Conservation (phyloP, 2,329 filamentous ascomycete species). For the Dothistroma pini region DNA sequence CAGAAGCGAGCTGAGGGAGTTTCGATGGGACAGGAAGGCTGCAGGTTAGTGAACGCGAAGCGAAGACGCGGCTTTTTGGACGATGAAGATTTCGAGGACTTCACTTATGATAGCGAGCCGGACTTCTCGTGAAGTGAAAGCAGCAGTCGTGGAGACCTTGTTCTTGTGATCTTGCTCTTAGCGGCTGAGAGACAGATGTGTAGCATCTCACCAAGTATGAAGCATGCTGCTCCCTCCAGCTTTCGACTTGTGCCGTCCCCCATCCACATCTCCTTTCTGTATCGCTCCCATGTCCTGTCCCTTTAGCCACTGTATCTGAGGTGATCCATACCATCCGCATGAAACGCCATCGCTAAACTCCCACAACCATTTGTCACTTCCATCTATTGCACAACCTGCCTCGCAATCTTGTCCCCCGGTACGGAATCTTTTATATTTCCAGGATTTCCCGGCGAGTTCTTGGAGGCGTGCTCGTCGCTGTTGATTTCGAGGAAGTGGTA, state of each 20-base stretch:
- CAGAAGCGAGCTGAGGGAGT: conserved; percentile 52
- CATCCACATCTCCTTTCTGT: background rate
- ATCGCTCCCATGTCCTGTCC: too few relatives aligned
- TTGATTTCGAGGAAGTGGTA: conserved; percentile 98
- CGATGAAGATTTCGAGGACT: conserved; percentile 49
- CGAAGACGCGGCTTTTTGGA: conserved; percentile 49
- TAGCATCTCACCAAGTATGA: background rate
- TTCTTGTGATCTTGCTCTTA: background rate
- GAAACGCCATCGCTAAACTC: too few relatives aligned
- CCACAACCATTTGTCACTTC: too few relatives aligned
- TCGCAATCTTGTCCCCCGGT: background rate
- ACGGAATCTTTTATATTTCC: conserved; percentile 10
- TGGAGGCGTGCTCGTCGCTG: conserved; percentile 45
- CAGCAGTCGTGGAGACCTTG: background rate
- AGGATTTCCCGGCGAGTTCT: conserved; percentile 1
- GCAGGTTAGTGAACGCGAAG: conserved; percentile 51
- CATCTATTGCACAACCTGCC: background rate
- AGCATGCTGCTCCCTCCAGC: background rate
- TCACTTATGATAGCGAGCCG: conserved; percentile 28
- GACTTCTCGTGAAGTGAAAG: conserved; percentile 4
- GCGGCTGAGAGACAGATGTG: background rate
- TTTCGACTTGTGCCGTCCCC: too few relatives aligned
- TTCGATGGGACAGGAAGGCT: conserved; percentile 52
- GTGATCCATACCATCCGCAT: too few relatives aligned
- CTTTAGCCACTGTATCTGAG: background rate